These are phyloP conservation scores for Akanthomyces uredinophilus DNA, from an alignment of 2,329 filamentous ascomycete genomes.

Conservation along the genomic window DNA sequence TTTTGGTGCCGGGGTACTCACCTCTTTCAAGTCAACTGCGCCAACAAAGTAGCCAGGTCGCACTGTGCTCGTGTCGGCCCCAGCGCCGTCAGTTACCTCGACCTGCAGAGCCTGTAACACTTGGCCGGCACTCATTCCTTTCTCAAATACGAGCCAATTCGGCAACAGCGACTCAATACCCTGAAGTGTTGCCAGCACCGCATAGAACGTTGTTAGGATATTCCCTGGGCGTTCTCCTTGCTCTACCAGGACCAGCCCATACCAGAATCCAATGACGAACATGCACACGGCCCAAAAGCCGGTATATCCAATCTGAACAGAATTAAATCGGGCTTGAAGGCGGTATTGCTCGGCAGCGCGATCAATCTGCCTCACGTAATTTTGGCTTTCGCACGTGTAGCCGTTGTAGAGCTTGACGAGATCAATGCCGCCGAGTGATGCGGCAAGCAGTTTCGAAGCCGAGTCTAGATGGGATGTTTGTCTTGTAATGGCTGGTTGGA, in stretches of 20 bases:
- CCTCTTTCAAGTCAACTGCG: slow-evolving; percentile 63
- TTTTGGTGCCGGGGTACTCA: slow-evolving; percentile 33
- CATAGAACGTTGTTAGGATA: slow-evolving; percentile 81
- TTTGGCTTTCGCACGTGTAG: slow-evolving; percentile 60
- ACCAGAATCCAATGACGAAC: slow-evolving; percentile 89
- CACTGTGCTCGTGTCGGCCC: slow-evolving; percentile 10
- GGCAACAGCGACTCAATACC: slow-evolving; percentile 69
- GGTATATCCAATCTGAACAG: slow-evolving; percentile 67
- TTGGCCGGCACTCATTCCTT: slow-evolving; percentile 69
- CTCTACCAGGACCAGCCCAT: slow-evolving; percentile 66
- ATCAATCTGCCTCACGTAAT: slow-evolving; percentile 56
- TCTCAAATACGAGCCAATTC: slow-evolving; percentile 70
- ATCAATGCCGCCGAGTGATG: slow-evolving; percentile 69
- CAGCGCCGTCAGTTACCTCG: slow-evolving; percentile 17
- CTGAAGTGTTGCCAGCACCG: slow-evolving; percentile 70
- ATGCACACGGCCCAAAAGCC: slow-evolving; percentile 70
- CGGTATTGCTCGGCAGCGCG: slow-evolving; percentile 59
- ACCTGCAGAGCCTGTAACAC: slow-evolving; percentile 48
- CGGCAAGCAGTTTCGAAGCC: slow-evolving; percentile 67
- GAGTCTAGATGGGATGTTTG: slow-evolving; percentile 64
- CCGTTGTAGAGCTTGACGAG: slow-evolving; percentile 84
- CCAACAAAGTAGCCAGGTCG: slow-evolving; percentile 50
- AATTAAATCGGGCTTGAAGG: slow-evolving; percentile 62
- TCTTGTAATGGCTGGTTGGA: slow-evolving; percentile 60
- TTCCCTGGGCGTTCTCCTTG: slow-evolving; percentile 57